These are phyloP conservation scores for Berberis vulgaris DNA, from an alignment of 164 flowering plant species.

Conservation along the genomic window DNA sequence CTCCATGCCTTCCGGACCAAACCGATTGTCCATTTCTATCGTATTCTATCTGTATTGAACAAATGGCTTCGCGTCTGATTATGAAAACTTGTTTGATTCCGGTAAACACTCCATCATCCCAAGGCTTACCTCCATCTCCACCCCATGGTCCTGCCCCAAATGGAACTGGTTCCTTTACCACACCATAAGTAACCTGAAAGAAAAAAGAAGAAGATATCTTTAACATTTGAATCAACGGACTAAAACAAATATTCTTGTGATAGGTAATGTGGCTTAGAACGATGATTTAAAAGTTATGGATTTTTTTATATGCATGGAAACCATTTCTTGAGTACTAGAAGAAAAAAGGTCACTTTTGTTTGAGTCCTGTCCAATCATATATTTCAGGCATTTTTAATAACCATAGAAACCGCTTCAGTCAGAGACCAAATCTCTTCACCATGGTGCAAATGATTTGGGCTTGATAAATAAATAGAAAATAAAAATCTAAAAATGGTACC, in stretches of 20 bases:
- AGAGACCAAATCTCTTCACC: too few species aligned
- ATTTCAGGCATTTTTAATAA: too few species aligned
- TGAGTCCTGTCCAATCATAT: too few species aligned
- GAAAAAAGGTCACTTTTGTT: too few species aligned
- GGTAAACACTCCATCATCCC: conserved; percentile 85
- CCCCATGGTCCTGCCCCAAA: conserved; percentile 85
- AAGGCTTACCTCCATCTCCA: conserved; percentile 71
- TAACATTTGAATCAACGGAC: too few species aligned
- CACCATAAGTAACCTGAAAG: conserved; percentile 29
- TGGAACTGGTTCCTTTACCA: conserved; percentile 59
- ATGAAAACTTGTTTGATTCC: conserved; percentile 59
- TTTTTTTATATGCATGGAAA: too few species aligned
- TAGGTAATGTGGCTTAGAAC: too few species aligned
- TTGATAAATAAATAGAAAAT: not conserved
- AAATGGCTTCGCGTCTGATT: conserved; percentile 44
- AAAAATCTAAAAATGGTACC: conserved; percentile 19
- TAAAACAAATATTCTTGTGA: not conserved
- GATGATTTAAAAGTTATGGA: too few species aligned
- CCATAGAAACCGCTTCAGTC: too few species aligned
- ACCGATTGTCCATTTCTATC: conserved; percentile 67
- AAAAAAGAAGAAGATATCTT: too few species aligned
- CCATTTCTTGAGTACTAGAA: too few species aligned
- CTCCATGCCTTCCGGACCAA: conserved; percentile 73
- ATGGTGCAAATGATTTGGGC: too few species aligned
- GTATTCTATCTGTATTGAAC: conserved; percentile 66